Base-by-base conservation (phyloP, 176 grass and related monocot genomes). In the Eleusine indica region DNA sequence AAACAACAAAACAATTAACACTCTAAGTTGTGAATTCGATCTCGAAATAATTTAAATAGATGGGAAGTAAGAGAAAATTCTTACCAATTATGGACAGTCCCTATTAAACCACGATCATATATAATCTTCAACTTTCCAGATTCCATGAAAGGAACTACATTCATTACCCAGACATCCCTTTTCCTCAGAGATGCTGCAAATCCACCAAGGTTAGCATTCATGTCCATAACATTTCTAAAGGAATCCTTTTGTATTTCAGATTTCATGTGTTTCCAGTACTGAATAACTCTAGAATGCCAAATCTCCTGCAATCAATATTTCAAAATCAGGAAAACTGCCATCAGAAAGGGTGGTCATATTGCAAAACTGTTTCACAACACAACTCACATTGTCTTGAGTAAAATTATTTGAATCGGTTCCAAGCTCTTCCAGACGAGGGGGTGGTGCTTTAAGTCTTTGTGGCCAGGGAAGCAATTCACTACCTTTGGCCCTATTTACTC, bases 101-200 rank as follows among this genome's bases (percentile, higher is more conserved):
- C 93, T 64, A 95, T 82, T 86, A 95, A 88, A 86, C 93, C 93
- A 57, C 88, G 85, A 74, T 95, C 90, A 72, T 95, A 95, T 58
- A 95, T 92, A 68, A 90, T 84, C 66, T 95, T 95, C 88, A 95
- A 75, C 67, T 92, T 92, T 77, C 83, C 82, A 82, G 88, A 90
- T 82, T 95, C 75, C 38, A 4, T 54, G 35, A 52, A 82, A 78
- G 88, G 80, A 84, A 92, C 29, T 74, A 92, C 83, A 90, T 95
- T 95, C 93, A 95, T 95, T 57, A 95, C 93, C 93, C 93, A 95
- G 66, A 90, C 88, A 63, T 90, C 67, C 14, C 89, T 91, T 75
- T 89, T 85, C 53, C 35, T 77, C 48, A 94, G 84, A 22, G 92
- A 92, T 83, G 89, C 87, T 85, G 92, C 92, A 92, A 94, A 94